Evolutionary conservation across 495 filamentous ascomycete species (phyloP).

Genomic region (Polyplosphaeria fusca): DNA sequence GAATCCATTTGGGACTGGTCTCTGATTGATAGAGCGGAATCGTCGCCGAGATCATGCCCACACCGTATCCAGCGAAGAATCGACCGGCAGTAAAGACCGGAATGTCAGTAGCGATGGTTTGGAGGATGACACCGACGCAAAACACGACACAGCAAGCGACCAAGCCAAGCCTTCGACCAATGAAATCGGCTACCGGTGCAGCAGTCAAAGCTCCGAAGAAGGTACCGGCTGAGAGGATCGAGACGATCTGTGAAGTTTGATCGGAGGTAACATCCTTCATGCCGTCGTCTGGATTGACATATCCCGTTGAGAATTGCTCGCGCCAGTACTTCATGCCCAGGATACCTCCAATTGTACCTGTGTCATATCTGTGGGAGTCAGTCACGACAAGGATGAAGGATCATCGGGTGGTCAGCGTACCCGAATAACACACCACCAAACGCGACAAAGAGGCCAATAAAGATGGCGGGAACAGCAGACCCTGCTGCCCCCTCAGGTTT

Average conservation of each 20-base stretch:
- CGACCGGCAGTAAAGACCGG: conserved; percentile 43
- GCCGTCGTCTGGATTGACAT: conserved; percentile 31
- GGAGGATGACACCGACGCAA: conserved; percentile 74
- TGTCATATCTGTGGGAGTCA: conserved; percentile 62
- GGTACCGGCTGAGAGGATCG: conserved; percentile 83
- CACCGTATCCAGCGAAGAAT: conserved; percentile 45
- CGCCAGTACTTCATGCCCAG: conserved; percentile 75
- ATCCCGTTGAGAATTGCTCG: conserved; percentile 64
- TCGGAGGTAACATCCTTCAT: conserved; percentile 53
- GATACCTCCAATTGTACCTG: conserved; percentile 82
- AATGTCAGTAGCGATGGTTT: conserved; percentile 56
- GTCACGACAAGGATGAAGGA: neutral
- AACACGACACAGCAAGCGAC: conserved; percentile 61
- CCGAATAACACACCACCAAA: conserved; percentile 87
- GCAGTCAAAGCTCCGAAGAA: conserved; percentile 81
- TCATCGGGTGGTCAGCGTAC: conserved; percentile 46
- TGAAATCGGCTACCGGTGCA: conserved; percentile 62
- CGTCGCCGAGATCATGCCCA: conserved; percentile 40
- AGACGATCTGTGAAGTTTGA: conserved; percentile 60
- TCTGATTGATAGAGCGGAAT: conserved; percentile 53
- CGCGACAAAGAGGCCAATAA: conserved; percentile 80
- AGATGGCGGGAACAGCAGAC: conserved; percentile 62
- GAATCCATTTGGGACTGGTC: conserved; percentile 44
- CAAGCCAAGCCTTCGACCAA: conserved; percentile 71
- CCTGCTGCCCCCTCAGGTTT: conserved; percentile 55